Conservation (phyloP, 768 basidiomycete species). For the Xanthoconium purpureum region DNA sequence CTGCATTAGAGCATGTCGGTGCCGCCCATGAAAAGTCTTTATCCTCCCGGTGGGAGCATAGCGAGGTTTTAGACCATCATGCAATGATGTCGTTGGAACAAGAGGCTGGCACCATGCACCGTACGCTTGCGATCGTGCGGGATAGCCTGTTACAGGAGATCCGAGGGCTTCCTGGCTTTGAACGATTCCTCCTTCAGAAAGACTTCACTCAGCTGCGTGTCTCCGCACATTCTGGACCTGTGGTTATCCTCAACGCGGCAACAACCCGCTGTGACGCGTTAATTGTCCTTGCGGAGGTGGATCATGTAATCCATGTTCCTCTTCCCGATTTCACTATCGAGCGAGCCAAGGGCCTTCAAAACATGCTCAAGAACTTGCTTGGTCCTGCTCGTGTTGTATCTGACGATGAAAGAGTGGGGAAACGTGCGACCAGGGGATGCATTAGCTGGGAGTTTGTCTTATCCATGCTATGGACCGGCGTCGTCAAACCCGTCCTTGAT, state of each 20-base stretch:
- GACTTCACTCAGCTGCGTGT: no score
- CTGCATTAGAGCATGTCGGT: no score
- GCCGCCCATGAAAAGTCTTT: no score
- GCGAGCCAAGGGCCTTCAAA: background rate
- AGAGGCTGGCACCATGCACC: no score
- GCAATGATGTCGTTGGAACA: no score
- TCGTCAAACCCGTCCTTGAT: background rate
- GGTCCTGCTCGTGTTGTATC: background rate
- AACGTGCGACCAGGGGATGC: background rate
- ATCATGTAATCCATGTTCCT: constrained; percentile 4
- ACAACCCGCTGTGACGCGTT: background rate
- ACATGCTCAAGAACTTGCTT: background rate
- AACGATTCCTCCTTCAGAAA: no score
- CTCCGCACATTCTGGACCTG: background rate
- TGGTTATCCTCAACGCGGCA: no score
- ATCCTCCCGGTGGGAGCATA: no score
- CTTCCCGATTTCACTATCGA: background rate
- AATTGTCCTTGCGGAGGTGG: background rate
- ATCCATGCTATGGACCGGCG: constrained; percentile 3
- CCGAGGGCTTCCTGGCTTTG: no score
- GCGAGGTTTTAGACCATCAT: no score
- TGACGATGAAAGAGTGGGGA: background rate
- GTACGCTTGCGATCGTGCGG: no score
- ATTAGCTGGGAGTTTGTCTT: background rate
- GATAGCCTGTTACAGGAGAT: no score